These are phyloP conservation scores for Aspergillus chevalieri DNA, from an alignment of 2,329 filamentous ascomycete species.

Conservation along the genomic window DNA sequence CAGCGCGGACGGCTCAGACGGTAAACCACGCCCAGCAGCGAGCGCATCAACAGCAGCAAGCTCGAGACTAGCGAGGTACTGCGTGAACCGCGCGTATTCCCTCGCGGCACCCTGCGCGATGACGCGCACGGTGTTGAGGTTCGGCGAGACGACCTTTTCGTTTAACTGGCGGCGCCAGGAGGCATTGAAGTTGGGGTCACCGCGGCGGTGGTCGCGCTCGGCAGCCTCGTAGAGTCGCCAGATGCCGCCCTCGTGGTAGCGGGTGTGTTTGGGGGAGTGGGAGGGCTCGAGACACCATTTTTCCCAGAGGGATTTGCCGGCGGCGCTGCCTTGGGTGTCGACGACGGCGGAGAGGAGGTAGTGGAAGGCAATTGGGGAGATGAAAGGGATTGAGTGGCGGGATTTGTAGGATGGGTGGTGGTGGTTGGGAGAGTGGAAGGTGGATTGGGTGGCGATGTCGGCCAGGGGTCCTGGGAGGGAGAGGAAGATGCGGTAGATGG, in stretches of 20 bases:
- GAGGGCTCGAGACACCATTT: conserved; percentile 39
- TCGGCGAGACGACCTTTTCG: conserved; percentile 25
- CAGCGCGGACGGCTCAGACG: too few relatives aligned
- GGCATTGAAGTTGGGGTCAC: conserved; percentile 22
- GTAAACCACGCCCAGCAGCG: too few relatives aligned
- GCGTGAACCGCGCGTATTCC: conserved; percentile 17
- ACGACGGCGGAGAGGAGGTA: conserved; percentile 50
- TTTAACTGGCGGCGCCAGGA: conserved; percentile 18
- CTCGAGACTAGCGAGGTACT: too few relatives aligned
- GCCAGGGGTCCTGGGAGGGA: conserved; percentile 27
- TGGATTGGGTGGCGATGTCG: conserved; percentile 16
- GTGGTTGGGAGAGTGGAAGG: not conserved
- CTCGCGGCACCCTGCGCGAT: conserved; percentile 28
- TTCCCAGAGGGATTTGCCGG: conserved; percentile 45
- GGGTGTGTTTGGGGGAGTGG: conserved; percentile 12
- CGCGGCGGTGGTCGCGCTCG: conserved; percentile 16
- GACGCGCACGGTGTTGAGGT: conserved; percentile 31
- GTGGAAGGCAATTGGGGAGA: conserved; percentile 45
- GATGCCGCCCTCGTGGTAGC: conserved; percentile 23
- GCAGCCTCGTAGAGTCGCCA: conserved; percentile 16
- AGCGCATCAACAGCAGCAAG: too few relatives aligned
- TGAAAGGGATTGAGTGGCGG: conserved; percentile 17
- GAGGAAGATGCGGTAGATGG: conserved; percentile 26
- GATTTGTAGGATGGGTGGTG: conserved; percentile 11
- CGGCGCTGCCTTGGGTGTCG: conserved; percentile 41